phyloP scores from a whole-genome alignment of 805 yeast genomes.

The Martiniozyma abietophila region DNA sequence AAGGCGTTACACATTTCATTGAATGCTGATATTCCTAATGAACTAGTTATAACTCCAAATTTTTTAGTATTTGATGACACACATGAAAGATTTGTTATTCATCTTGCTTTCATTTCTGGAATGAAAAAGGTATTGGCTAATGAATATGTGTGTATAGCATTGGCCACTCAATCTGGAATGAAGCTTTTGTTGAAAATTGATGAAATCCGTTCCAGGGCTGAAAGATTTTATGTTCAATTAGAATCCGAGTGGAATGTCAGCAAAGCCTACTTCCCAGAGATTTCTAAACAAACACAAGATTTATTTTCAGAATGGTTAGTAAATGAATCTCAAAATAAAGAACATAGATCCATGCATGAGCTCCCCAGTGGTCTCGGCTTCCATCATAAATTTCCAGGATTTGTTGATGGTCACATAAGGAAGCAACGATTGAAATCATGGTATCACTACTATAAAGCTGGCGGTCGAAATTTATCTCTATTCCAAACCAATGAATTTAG shows the following conservation, averaged over 20 bases:
- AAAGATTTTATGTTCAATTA: conserved; percentile 43
- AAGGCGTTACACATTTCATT: conserved; percentile 4
- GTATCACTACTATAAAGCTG: conserved; percentile 80
- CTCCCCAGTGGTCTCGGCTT: conserved; percentile 74
- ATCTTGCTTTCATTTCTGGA: conserved; percentile 68
- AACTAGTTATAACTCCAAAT: conserved; percentile 62
- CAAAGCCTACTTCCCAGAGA: conserved; percentile 37
- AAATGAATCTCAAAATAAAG: conserved; percentile 5
- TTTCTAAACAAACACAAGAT: conserved; percentile 57
- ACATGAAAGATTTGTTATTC: conserved; percentile 54
- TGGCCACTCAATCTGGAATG: conserved; percentile 59
- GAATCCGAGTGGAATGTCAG: conserved; percentile 6
- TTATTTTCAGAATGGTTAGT: conserved; percentile 82
- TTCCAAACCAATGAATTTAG: conserved; percentile 69
- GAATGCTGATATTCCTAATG: conserved; percentile 9
- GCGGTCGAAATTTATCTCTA: conserved; percentile 78
- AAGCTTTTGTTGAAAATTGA: conserved; percentile 61
- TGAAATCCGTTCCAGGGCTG: conserved; percentile 72
- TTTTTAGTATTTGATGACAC: conserved; percentile 70
- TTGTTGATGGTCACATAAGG: conserved; percentile 51
- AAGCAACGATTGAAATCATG: conserved; percentile 74
- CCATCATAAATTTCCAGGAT: conserved; percentile 82
- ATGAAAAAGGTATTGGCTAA: conserved; percentile 79
- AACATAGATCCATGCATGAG: conserved; percentile 6
- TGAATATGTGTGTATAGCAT: conserved; percentile 68